Evolutionary conservation across 306 rosid species (phyloP), one percentile per base, ranked within the genome.

Genomic region (Cicer bijugum): DNA sequence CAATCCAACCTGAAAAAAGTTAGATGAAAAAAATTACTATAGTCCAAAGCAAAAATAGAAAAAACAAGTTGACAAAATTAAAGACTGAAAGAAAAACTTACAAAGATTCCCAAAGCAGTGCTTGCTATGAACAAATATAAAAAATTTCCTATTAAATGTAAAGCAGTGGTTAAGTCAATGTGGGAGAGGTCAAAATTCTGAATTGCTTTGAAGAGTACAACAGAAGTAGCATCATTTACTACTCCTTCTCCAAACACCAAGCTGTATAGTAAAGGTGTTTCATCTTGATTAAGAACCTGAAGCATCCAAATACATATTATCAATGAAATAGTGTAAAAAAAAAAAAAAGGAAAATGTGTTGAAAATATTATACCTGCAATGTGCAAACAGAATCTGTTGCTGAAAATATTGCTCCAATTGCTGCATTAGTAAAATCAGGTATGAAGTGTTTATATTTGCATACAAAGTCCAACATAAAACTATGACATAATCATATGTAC

Each of bases 341-440:
- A 8, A 50, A 4, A 17, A 17, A 17, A 40, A 0, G 12, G 28
- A 28, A 9, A 12, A 43, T 12, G 14, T 44, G 69, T 42, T 73
- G 53, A 47, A 23, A 23, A 50, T 50, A 38, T 58, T 57, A 12
- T 82, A 92, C 96, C 96, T 92, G 98, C 81, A 92, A 86, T 46
- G 98, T 92, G 86, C 96, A 90, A 82, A 92, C 98, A 51, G 98
- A 92, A 84, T 92, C 98, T 67, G 98, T 92, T 16, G 96, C 98
- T 46, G 97, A 90, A 82, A 88, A 95, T 84, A 90, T 95, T 65
- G 92, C 96, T 70, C 99, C 99, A 76, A 95, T 80, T 52, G 99
- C 99, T 95, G 87, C 82, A 85, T 82, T 50, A 84, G 74, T 44
- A 69, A 45, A 73, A 35, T n/a, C 12, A 51, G 44, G 68, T 73